phyloP scores from a whole-genome alignment of 179 eudicot species.

The Camellia oleifera region DNA sequence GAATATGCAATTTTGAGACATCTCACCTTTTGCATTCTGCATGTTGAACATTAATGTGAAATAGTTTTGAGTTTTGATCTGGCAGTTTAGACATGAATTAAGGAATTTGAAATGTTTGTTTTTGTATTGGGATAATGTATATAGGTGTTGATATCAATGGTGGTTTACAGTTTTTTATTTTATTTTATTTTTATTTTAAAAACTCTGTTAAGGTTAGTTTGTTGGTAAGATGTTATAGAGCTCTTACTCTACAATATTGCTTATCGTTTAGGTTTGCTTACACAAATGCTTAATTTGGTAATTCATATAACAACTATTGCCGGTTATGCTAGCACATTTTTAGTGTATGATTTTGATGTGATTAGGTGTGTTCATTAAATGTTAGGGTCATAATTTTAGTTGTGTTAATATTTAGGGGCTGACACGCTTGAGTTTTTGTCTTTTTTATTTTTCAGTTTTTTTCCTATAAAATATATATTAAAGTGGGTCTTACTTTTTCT shows the following conservation, averaged over 20 bases:
- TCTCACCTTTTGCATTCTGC: not conserved
- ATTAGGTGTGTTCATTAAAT: too few species aligned
- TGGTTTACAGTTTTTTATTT: not conserved
- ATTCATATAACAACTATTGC: too few species aligned
- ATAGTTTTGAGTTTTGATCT: not conserved
- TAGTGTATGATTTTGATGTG: too few species aligned
- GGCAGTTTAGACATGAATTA: not conserved
- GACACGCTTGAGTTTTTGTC: too few species aligned
- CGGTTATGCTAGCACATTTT: too few species aligned
- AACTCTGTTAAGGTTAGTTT: not conserved
- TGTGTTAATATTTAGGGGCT: too few species aligned
- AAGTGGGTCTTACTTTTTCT: too few species aligned
- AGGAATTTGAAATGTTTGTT: not conserved
- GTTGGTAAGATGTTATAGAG: conserved; percentile 10
- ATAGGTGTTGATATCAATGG: conserved; percentile 4
- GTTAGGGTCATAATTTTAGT: too few species aligned
- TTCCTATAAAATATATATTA: too few species aligned
- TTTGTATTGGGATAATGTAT: not conserved
- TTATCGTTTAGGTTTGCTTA: not conserved
- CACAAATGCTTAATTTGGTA: too few species aligned
- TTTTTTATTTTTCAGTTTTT: too few species aligned
- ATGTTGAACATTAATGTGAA: not conserved
- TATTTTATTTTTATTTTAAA: too few species aligned
- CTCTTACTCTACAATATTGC: not conserved
- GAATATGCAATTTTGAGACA: conserved; percentile 4